Percentiles rank a stretch among this genome's conserved stretches.
Evolutionary conservation across 495 filamentous ascomycete genomes (phyloP).

Genomic region (Hypoxylon crocopeplum): DNA sequence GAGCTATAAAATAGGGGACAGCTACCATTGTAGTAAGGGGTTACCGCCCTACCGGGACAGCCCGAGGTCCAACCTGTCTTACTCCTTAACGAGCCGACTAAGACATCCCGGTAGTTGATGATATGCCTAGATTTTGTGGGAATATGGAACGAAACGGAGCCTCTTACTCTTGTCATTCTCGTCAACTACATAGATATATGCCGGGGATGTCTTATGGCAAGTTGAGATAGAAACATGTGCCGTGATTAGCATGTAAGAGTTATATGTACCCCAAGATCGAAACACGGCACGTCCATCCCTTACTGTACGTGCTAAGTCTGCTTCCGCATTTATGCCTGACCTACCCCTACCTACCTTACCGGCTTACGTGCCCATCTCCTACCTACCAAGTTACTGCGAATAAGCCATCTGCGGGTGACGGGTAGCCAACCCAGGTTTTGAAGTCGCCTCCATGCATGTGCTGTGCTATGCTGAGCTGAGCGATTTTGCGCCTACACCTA

Average conservation of each 20-base stretch:
- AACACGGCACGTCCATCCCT: slow-evolving; percentile 17
- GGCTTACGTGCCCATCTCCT: not conserved
- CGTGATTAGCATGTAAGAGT: not conserved
- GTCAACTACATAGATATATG: not conserved
- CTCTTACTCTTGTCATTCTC: slow-evolving; percentile 6
- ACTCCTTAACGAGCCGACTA: slow-evolving; percentile 3
- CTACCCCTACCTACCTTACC: not conserved
- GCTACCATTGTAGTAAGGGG: too few species aligned
- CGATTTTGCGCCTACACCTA: slow-evolving; percentile 23
- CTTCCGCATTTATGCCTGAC: slow-evolving; percentile 20
- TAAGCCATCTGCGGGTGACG: slow-evolving; percentile 13
- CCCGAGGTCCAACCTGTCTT: slow-evolving; percentile 11
- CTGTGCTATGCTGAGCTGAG: slow-evolving; percentile 13
- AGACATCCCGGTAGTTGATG: slow-evolving; percentile 26
- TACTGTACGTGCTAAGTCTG: not conserved
- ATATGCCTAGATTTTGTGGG: not conserved
- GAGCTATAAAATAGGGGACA: not conserved
- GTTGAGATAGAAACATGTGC: not conserved
- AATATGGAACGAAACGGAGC: slow-evolving; percentile 8
- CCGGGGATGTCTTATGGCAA: too few species aligned
- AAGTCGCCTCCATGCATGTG: slow-evolving; percentile 15
- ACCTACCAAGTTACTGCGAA: not conserved
- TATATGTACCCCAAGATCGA: not conserved
- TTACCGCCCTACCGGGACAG: slow-evolving; percentile 33
- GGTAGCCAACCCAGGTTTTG: not conserved